Evolutionary conservation across 2,329 filamentous ascomycete species (phyloP), one percentile per base, ranked within the genome.

Genomic region (Aspergillus novoparasiticus): DNA sequence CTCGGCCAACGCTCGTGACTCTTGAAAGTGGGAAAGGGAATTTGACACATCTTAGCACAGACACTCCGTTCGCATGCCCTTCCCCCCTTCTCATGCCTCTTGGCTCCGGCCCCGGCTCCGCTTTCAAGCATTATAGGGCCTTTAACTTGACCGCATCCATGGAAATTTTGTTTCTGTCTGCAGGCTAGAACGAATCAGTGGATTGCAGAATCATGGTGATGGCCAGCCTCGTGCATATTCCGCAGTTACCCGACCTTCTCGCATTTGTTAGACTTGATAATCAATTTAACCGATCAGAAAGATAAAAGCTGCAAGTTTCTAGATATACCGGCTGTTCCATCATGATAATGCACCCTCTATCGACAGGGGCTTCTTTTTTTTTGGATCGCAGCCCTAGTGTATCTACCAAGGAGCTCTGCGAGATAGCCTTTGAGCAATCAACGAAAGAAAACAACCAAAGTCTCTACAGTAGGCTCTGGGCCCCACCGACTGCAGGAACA

Each of bases 401-500:
- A 48, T 26, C 45, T 48, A 51, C 48, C 16, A 51, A 23, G 34
- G 51, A 39, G 51, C 51, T 55, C 51, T 63, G 57, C 63, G 43
- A 62, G 60, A 59, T 57, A 57, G 48, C 43, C 59, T 65, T 63
- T 56, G 28, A 39, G 51, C 51, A 55, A 51, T 54, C 45, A 51
- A 46, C 26, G 21, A 36, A n/a, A 54, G 36, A 34, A 43, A 53
- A 16, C n/a, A 12, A 53, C 32, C 43, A 45, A 58, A 46, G 45
- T 55, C 43, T 46, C 30, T 57, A 51, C 59, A 59, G 59, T 55
- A 59, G 57, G 43, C 51, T 55, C 56, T 45, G 39, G 48, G 58
- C 51, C 58, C 60, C 57, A 58, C 50, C 45, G 30, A 67, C 64
- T 66, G 68, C 68, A 69, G 68, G 68, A 69, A 70, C 66, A 68